Percentiles rank a stretch among this genome's conserved stretches.
Conservation (phyloP, 371 early-diverging fungal species). For the Mucor saturninus region DNA sequence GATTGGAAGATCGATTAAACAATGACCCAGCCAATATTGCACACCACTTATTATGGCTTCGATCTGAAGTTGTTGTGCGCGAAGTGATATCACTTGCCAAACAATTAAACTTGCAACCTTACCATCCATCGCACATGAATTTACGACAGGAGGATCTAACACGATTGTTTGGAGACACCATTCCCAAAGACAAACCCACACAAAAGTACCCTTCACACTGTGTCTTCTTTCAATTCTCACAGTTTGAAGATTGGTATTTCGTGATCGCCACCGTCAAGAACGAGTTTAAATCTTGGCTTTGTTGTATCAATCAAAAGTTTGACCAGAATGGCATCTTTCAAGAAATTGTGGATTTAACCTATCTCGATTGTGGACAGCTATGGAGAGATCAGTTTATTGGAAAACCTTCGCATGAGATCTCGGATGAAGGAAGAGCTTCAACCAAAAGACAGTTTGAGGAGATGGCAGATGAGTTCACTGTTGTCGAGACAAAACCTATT, state of each 20-base stretch:
- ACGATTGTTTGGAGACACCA: conserved; percentile 43
- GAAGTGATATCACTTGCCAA: conserved; percentile 56
- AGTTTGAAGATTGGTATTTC: conserved; percentile 57
- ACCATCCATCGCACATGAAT: conserved; percentile 50
- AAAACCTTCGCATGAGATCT: conserved; percentile 6
- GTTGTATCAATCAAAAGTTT: conserved; percentile 45
- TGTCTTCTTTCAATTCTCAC: conserved; percentile 52
- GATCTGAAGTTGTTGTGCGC: conserved; percentile 55
- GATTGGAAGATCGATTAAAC: conserved; percentile 48
- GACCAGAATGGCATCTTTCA: conserved; percentile 46
- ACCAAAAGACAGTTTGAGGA: conserved; percentile 6
- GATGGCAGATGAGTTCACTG: neutral
- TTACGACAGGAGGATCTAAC: conserved; percentile 47
- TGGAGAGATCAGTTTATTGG: conserved; percentile 42
- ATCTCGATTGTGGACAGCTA: conserved; percentile 43
- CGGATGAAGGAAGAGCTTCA: neutral
- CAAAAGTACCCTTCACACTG: conserved; percentile 48
- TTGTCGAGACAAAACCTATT: neutral
- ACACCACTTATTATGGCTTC: conserved; percentile 47
- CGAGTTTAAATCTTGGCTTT: conserved; percentile 50
- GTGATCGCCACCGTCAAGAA: conserved; percentile 47
- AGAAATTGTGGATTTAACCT: conserved; percentile 40
- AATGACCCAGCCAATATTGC: conserved; percentile 47
- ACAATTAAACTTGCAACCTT: conserved; percentile 50
- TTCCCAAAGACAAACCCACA: neutral